Evolutionary conservation across 2,329 filamentous ascomycete genomes (phyloP), one percentile per base, ranked within the genome.

Genomic region (Diaporthe vaccinii): DNA sequence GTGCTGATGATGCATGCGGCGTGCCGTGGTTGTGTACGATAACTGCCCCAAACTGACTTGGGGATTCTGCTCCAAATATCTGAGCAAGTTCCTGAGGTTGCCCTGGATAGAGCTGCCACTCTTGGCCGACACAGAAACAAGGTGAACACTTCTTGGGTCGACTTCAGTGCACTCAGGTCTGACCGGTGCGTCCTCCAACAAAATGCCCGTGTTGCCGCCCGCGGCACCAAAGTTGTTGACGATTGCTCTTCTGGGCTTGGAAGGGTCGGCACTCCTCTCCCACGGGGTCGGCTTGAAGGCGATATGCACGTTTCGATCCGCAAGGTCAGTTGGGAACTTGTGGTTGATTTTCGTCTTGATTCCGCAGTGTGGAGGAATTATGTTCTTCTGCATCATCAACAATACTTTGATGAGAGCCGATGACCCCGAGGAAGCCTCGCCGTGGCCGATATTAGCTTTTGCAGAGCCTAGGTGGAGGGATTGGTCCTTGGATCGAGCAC

Each of bases 1-100:
- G 84, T 87, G 89, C 78, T 87, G 84, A 80, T 91, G 88, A 77
- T 93, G 91, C 15, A 90, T 88, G 51, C 89, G 88, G 25, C 92
- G 88, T 17, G 93, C 93, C 4, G 92, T 94, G 0, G 91, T 91
- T 0, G 91, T 93, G 82, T 94, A 94, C 0, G 92, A 89, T 1
- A 94, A 82, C 74, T 90, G 85, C 1, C 87, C 84, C 22, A 93
- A 8, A 80, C 0, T 88, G 87, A 1, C 86, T 5, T 89, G 86
- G 3, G 88, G 85, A 41, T 88, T 85, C 41, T 82, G 78, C 34
- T 88, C 86, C 78, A 93, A 86, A 82, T 88, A 91, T 2, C 81
- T 80, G 14, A 91, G 83, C 1, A 93, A 84, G 25, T 84, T 84
- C 78, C 89, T 85, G 1, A 90, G 85, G 77, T 93, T 93, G 74